These are phyloP conservation scores for Boletus sp. DNA, from an alignment of 1,284 basidiomycete species.

Conservation along the genomic window DNA sequence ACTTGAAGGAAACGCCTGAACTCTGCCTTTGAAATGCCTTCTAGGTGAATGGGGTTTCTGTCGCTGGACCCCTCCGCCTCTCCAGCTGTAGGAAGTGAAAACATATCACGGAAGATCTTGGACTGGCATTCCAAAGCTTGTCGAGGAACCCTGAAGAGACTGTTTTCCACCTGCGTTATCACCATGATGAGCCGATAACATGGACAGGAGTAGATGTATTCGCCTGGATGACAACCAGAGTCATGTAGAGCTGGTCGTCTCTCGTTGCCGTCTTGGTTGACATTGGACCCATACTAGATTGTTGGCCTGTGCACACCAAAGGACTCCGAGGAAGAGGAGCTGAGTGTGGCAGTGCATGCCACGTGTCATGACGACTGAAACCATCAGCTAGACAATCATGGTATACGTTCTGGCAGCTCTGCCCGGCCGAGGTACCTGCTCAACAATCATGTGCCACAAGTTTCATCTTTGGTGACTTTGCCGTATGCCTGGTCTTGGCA, in stretches of 20 bases:
- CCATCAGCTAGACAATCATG: neutral
- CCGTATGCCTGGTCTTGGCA: neutral
- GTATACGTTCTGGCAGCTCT: neutral
- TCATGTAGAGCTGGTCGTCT: constrained; percentile 23
- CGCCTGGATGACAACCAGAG: constrained; percentile 25
- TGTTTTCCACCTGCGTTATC: constrained; percentile 26
- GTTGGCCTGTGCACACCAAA: too few relatives aligned
- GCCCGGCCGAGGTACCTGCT: neutral
- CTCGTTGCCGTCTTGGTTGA: constrained; percentile 4
- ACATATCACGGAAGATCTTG: constrained; percentile 31
- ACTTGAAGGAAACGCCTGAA: constrained; percentile 32
- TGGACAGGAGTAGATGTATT: neutral
- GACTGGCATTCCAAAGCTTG: constrained; percentile 23
- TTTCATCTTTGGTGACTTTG: constrained; percentile 16
- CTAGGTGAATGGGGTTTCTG: constrained; percentile 22
- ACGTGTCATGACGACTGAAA: constrained; percentile 20
- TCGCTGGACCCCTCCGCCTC: constrained; percentile 25
- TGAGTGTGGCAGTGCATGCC: constrained; percentile 26
- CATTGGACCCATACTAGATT: too few relatives aligned
- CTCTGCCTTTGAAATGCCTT: constrained; percentile 22
- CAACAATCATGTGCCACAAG: constrained; percentile 16
- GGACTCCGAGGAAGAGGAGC: too few relatives aligned
- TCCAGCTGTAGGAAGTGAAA: constrained; percentile 22
- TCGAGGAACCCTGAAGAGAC: constrained; percentile 29
- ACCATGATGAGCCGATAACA: neutral